Conservation (phyloP, 139 green algal species). For the Chlamydomonas sp. region DNA sequence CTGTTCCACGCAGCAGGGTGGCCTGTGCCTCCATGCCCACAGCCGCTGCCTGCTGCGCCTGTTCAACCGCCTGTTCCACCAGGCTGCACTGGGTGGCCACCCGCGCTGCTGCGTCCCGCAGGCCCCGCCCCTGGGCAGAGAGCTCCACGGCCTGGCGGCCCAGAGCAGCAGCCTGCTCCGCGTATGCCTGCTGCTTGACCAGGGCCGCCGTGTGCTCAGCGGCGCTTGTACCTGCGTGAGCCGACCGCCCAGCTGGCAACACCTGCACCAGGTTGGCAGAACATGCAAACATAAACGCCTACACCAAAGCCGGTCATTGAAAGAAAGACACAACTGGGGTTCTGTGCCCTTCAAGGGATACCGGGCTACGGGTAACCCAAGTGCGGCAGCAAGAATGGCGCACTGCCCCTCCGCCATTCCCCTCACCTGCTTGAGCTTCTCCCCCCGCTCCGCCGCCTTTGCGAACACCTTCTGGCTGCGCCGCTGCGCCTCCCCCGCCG, state of each 20-base stretch:
- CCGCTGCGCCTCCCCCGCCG: background rate
- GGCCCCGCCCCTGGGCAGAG: background rate
- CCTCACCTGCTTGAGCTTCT: background rate
- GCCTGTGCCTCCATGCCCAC: slow-evolving; percentile 3
- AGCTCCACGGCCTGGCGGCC: slow-evolving; percentile 9
- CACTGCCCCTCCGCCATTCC: too few relatives aligned
- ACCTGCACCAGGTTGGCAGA: background rate
- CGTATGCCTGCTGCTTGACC: background rate
- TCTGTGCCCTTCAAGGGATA: background rate
- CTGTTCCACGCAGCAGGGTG: too few relatives aligned
- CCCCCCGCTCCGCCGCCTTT: slow-evolving; percentile 8
- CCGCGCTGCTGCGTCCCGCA: background rate
- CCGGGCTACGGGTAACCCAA: background rate
- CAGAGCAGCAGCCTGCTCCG: background rate
- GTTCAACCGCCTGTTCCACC: background rate
- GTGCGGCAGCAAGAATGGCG: too few relatives aligned
- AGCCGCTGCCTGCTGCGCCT: background rate
- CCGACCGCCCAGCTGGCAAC: background rate
- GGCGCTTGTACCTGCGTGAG: background rate
- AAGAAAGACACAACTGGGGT: background rate
- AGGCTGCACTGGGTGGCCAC: background rate
- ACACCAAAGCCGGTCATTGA: background rate
- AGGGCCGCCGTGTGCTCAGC: too few relatives aligned
- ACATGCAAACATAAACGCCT: background rate
- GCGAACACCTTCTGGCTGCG: slow-evolving; percentile 17